Conservation (phyloP, 2,329 filamentous ascomycete genomes). For the Fusarium pseudoanthophilum region DNA sequence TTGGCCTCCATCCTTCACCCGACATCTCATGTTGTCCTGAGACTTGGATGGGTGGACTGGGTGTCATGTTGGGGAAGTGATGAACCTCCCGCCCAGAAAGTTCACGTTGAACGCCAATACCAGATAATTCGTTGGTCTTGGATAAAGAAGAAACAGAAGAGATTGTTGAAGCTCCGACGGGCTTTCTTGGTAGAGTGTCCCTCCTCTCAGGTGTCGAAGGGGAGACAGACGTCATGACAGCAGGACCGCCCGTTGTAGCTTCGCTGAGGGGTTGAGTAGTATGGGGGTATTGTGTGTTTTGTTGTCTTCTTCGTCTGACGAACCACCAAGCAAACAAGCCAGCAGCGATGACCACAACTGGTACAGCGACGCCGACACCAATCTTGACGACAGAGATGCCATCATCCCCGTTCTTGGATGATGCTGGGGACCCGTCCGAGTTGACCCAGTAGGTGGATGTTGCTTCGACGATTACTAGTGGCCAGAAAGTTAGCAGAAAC, state of each 20-base stretch:
- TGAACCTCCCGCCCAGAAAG: conserved; percentile 28
- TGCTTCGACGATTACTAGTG: conserved; percentile 40
- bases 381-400: conserved; percentile 31
- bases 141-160: conserved; percentile 37
- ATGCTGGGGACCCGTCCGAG: conserved; percentile 34
- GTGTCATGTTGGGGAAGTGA: conserved; percentile 23
- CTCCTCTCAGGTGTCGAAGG: conserved; percentile 16
- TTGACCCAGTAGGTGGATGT: conserved; percentile 41
- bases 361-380: conserved; percentile 34
- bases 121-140: conserved; percentile 36
- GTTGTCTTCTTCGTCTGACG: conserved; percentile 25
- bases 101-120: conserved; percentile 22
- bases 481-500: neutral
- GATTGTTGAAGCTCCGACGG: conserved; percentile 24
- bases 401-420: conserved; percentile 11
- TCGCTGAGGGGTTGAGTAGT: conserved; percentile 24
- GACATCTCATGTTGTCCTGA: conserved; percentile 41
- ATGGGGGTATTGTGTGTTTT: neutral
- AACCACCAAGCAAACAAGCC: conserved; percentile 29
- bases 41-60: conserved; percentile 29
- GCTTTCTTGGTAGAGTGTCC: conserved; percentile 31
- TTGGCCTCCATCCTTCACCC: conserved; percentile 28
- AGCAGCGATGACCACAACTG: conserved; percentile 19
- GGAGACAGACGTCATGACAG: neutral
- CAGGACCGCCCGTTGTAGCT: conserved; percentile 1